phyloP scores from a whole-genome alignment of 2,329 filamentous ascomycete species.

The Paecilomyces fulvus region DNA sequence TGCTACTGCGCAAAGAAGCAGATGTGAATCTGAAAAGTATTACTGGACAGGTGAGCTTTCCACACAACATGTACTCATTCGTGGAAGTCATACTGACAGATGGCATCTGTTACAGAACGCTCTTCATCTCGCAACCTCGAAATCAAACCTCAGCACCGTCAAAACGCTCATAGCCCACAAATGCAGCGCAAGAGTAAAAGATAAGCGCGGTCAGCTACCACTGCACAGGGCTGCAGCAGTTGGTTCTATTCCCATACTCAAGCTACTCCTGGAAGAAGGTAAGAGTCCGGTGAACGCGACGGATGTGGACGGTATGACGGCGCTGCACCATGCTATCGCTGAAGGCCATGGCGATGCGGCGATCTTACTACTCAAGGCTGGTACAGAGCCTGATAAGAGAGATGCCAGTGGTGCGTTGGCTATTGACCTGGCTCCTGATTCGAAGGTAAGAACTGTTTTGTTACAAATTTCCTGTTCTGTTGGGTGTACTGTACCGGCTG shows the following conservation, averaged over 20 bases:
- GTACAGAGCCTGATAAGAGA: slow-evolving; percentile 72
- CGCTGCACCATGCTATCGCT: slow-evolving; percentile 66
- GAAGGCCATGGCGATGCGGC: slow-evolving; percentile 69
- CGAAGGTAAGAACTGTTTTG: slow-evolving; percentile 52
- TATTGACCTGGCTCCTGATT: slow-evolving; percentile 77
- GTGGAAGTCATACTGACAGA: slow-evolving; percentile 4
- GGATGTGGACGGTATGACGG: slow-evolving; percentile 75
- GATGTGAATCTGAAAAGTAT: slow-evolving; percentile 37
- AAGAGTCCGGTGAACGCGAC: slow-evolving; percentile 74
- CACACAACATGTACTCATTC: background rate
- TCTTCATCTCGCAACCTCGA: slow-evolving; percentile 85
- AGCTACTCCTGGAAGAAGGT: slow-evolving; percentile 63
- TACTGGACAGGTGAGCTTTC: slow-evolving; percentile 31
- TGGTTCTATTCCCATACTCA: slow-evolving; percentile 80
- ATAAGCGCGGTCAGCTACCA: slow-evolving; percentile 80
- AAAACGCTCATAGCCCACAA: slow-evolving; percentile 66
- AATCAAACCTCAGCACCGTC: slow-evolving; percentile 75
- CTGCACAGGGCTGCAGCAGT: slow-evolving; percentile 87
- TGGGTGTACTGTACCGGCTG: background rate
- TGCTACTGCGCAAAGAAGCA: slow-evolving; percentile 39
- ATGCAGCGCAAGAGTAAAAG: slow-evolving; percentile 71
- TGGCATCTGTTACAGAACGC: slow-evolving; percentile 52
- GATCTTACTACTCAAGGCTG: slow-evolving; percentile 70
- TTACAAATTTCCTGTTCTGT: background rate
- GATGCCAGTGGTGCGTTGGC: slow-evolving; percentile 63